Percentiles rank a stretch among this genome's conserved stretches.
phyloP scores from a whole-genome alignment of 108 stramenopile genomes.

The Discostella stelligeroides region DNA sequence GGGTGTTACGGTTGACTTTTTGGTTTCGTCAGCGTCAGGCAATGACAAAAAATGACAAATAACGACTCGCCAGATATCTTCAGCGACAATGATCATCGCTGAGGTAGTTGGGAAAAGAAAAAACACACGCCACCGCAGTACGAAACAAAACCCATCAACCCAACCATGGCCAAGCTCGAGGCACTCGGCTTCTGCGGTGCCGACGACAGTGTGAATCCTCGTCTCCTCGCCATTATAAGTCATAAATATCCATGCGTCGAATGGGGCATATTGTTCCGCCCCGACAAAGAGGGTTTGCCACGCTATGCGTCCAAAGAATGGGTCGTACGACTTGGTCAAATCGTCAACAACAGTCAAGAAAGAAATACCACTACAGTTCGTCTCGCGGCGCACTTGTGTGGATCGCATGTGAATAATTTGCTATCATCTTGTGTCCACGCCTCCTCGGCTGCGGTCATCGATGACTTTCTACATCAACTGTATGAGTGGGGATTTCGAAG shows the following conservation, averaged over 20 bases:
- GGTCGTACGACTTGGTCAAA: slow-evolving; percentile 52
- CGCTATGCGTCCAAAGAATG: slow-evolving; percentile 82
- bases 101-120: too few relatives aligned
- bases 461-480: slow-evolving; percentile 63
- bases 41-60: too few relatives aligned
- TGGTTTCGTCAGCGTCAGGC: too few relatives aligned
- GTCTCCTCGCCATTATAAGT: slow-evolving; percentile 61
- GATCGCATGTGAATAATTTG: slow-evolving; percentile 85
- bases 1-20: too few relatives aligned
- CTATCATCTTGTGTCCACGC: slow-evolving; percentile 37
- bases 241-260: slow-evolving; percentile 79
- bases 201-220: slow-evolving; percentile 89
- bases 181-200: slow-evolving; percentile 93
- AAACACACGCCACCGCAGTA: too few relatives aligned
- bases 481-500: slow-evolving; percentile 76
- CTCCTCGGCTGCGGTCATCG: slow-evolving; percentile 42
- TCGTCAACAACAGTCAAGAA: slow-evolving; percentile 22
- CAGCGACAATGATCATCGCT: too few relatives aligned
- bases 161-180: slow-evolving; percentile 42
- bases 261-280: slow-evolving; percentile 93
- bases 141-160: too few relatives aligned
- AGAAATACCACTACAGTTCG: slow-evolving; percentile 40
- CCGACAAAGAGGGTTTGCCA: slow-evolving; percentile 89
- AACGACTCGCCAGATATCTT: too few relatives aligned
- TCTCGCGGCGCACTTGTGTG: slow-evolving; percentile 93